A percentile compares a stretch with the other conserved stretches of the same genome.
These are phyloP conservation scores for Globisporangium apiculatum DNA, from an alignment of 352 stramenopile species.

Conservation along the genomic window DNA sequence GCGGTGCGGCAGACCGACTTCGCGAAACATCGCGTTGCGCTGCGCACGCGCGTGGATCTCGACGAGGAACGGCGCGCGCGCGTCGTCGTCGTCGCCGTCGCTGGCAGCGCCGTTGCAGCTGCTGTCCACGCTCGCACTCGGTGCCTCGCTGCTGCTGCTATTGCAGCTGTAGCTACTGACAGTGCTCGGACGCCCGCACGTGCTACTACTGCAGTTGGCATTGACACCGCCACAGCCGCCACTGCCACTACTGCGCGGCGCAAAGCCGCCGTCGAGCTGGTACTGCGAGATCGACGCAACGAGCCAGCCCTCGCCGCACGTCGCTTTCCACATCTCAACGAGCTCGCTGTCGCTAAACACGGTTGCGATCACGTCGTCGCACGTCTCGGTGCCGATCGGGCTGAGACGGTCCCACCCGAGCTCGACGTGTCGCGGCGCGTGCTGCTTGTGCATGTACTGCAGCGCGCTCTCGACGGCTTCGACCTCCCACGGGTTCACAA, in stretches of 20 bases:
- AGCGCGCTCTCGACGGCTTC: conserved; percentile 56
- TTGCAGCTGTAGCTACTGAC: background rate
- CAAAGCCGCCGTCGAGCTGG: conserved; percentile 55
- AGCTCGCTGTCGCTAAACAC: conserved; percentile 61
- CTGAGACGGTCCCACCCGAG: conserved; percentile 71
- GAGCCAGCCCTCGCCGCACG: conserved; percentile 70
- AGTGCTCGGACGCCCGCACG: too few relatives aligned
- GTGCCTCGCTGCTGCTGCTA: background rate
- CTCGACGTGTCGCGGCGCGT: conserved; percentile 47
- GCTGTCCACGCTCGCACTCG: background rate
- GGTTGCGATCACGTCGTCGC: conserved; percentile 49
- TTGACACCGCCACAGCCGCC: background rate
- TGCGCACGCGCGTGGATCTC: conserved; percentile 68
- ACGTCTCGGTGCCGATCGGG: conserved; percentile 53
- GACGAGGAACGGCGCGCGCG: conserved; percentile 47
- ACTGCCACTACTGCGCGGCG: background rate
- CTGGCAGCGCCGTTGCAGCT: background rate
- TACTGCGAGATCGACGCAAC: conserved; percentile 79
- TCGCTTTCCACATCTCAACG: conserved; percentile 63
- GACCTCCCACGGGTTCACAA: conserved; percentile 79
- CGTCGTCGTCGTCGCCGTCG: conserved; percentile 23
- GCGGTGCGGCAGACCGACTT: conserved; percentile 66
- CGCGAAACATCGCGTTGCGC: conserved; percentile 72
- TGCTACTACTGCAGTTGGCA: background rate
- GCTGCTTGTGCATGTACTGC: conserved; percentile 51